A percentile compares a stretch with the other conserved stretches of the same genome.
Evolutionary conservation across 331 rosid genomes (phyloP).

Genomic region (Erythrophleum ivorense): DNA sequence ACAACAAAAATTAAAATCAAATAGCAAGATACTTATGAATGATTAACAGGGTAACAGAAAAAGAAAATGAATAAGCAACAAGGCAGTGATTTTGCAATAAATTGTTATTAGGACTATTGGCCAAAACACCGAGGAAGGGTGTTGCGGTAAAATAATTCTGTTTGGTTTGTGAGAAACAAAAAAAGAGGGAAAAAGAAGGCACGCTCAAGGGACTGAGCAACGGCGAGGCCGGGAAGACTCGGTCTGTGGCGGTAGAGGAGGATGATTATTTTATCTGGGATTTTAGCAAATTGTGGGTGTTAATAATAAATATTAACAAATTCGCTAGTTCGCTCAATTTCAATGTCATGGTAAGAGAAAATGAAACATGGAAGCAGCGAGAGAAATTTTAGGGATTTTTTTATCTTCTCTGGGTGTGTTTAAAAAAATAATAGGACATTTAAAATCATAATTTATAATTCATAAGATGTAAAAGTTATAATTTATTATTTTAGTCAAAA

Average conservation of each 20-base stretch:
- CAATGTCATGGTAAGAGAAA: background rate
- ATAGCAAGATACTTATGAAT: slow-evolving; percentile 44
- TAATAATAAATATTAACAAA: background rate
- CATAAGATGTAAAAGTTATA: no score
- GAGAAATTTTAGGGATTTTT: no score
- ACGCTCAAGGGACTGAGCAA: slow-evolving; percentile 10
- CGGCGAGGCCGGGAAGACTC: slow-evolving; percentile 39
- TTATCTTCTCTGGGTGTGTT: no score
- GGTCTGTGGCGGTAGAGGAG: slow-evolving; percentile 34
- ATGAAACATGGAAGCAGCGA: no score
- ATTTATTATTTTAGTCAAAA: no score
- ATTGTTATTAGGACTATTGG: slow-evolving; percentile 34
- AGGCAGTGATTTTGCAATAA: slow-evolving; percentile 35
- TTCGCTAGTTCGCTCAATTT: background rate
- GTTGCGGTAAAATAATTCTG: background rate
- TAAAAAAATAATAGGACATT: no score
- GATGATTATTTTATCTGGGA: slow-evolving; percentile 24
- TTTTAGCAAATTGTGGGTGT: background rate
- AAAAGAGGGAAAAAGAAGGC: background rate
- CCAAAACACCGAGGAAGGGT: slow-evolving; percentile 39
- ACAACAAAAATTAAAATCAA: slow-evolving; percentile 34
- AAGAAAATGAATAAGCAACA: slow-evolving; percentile 26
- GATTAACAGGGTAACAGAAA: slow-evolving; percentile 39
- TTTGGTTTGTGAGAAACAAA: background rate
- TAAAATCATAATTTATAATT: no score